These are phyloP conservation scores for Xylaria digitata DNA, from an alignment of 2,329 filamentous ascomycete genomes.

Conservation along the genomic window DNA sequence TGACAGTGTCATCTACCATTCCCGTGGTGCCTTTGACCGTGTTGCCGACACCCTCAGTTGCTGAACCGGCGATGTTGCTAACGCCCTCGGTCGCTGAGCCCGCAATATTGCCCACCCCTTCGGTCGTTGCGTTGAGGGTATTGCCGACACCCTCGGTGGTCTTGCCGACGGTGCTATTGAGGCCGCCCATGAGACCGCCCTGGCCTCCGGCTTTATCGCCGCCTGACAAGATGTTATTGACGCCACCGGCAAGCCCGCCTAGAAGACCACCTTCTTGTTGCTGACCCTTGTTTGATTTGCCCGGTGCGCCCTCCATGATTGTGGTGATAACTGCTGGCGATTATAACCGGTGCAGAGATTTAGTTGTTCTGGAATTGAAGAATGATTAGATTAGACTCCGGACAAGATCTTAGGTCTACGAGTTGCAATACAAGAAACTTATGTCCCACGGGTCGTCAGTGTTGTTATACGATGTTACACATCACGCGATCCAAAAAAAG, in stretches of 20 bases:
- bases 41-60: conserved; percentile 51
- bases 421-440: background rate
- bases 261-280: conserved; percentile 48
- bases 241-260: conserved; percentile 50
- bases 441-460: conserved; percentile 3
- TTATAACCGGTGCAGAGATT: background rate
- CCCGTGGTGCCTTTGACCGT: conserved; percentile 46
- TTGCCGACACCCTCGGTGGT: conserved; percentile 50
- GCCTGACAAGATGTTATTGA: conserved; percentile 54
- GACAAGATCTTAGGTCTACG: background rate
- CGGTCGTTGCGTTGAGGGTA: conserved; percentile 47
- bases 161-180: conserved; percentile 47
- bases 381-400: conserved; percentile 1
- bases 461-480: conserved; percentile 29
- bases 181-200: conserved; percentile 53
- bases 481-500: background rate
- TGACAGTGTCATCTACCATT: conserved; percentile 44
- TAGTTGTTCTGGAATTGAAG: background rate
- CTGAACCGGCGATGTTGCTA: conserved; percentile 43
- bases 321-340: background rate
- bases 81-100: conserved; percentile 50
- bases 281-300: conserved; percentile 32
- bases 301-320: conserved; percentile 21
- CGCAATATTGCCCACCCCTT: conserved; percentile 47
- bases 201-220: conserved; percentile 53